phyloP scores from a whole-genome alignment of 78 protist genomes.

The Dictyostelium discoideum region dicty_2.7 NC_007088.5:2253501-2254000 shows the following conservation, averaged over 20 bases:
- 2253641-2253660: neutral
- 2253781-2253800: slow-evolving; percentile 22
- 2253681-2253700: slow-evolving; percentile 55
- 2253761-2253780: slow-evolving; percentile 21
- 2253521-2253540: too few species aligned
- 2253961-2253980: slow-evolving; percentile 16
- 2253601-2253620: too few species aligned
- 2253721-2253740: neutral
- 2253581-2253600: too few species aligned
- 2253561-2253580: too few species aligned
- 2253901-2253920: slow-evolving; percentile 21
- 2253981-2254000: neutral
- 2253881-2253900: slow-evolving; percentile 53
- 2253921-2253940: slow-evolving; percentile 23
- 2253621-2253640: too few species aligned
- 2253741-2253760: neutral
- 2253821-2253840: slow-evolving; percentile 56
- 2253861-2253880: neutral
- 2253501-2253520: too few species aligned
- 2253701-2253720: slow-evolving; percentile 73
- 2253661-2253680: slow-evolving; percentile 1
- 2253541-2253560: too few species aligned
- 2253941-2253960: slow-evolving; percentile 60
- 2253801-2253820: slow-evolving; percentile 54
- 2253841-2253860: slow-evolving; percentile 12